Conservation (phyloP, 2,329 filamentous ascomycete species). For the Lecanicillium sp. region DNA sequence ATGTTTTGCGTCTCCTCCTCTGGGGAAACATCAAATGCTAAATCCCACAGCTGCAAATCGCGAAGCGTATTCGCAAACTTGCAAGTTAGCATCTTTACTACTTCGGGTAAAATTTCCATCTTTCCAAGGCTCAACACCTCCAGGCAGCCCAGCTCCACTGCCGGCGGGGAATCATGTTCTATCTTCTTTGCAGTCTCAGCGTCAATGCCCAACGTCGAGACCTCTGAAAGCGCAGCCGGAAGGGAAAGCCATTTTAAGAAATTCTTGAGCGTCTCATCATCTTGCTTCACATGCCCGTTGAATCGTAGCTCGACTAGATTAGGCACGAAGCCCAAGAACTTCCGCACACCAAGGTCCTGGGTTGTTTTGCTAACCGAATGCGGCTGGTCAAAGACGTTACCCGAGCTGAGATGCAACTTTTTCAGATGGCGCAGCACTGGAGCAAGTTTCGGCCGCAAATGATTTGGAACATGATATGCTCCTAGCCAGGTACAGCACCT, state of each 20-base stretch:
- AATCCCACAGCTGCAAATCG: conserved; percentile 35
- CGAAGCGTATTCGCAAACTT: conserved; percentile 37
- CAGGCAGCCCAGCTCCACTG: conserved; percentile 25
- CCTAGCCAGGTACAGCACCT: conserved; percentile 23
- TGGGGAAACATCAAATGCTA: too few species aligned
- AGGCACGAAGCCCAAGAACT: conserved; percentile 29
- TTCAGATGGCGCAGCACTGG: conserved; percentile 37
- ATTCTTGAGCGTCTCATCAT: too few species aligned
- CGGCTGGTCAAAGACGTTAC: neutral
- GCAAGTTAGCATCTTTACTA: conserved; percentile 25
- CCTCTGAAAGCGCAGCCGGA: too few species aligned
- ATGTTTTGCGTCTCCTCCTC: too few species aligned
- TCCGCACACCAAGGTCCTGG: conserved; percentile 13
- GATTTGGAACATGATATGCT: conserved; percentile 35
- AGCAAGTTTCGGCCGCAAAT: conserved; percentile 24
- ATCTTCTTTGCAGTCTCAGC: neutral
- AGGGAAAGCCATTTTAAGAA: conserved; percentile 32
- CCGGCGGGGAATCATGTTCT: conserved; percentile 9
- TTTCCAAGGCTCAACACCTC: conserved; percentile 36
- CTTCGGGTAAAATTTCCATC: conserved; percentile 17
- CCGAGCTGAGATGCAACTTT: conserved; percentile 27
- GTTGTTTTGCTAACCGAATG: neutral
- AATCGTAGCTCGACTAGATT: conserved; percentile 45
- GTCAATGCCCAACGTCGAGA: too few species aligned
- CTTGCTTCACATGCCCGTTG: conserved; percentile 24